Base-by-base conservation (phyloP, 116 monocot genomes). In the Phalaenopsis hybrid region DNA sequence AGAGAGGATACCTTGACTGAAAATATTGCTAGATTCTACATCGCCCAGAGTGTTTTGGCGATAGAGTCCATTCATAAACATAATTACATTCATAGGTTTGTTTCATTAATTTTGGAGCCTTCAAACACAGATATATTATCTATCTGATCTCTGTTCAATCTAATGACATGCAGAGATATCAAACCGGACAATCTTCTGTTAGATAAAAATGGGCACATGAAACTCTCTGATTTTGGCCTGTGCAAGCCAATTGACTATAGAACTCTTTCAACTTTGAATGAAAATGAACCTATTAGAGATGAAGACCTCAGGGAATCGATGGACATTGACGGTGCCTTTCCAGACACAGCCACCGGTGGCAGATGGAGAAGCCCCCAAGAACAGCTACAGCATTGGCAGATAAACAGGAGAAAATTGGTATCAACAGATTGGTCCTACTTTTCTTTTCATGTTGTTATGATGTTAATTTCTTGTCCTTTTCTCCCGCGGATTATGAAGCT, bases 1-100 rank as follows among this genome's bases (percentile, higher is more conserved):
- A 85, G 96, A 84, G 96, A 96, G 81, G 94, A 94, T 76, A 96
- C 92, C 18, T 87, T 96, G 57, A 90, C 96, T 13, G 96, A 96
- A 84, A 88, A 76, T 83, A 88, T 96, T 79, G 94, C 96, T n/a
- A 88, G 82, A 85, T 96, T 96, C 83, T 96, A 96, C 81, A 96
- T 96, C 87, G 94, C 92, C n/a, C 89, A 96, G 82, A 92, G 91
- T 41, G 87, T 96, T 11, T 86, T 92, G 75, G 94, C 96, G 12
- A 96, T 96, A 79, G 96, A 96, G 84, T 94, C 94, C 81, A 96
- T 96, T 83, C 96, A 96, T 61, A 96, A 90, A 67, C 92, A 96
- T 82, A 88, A 96, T 48, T 96, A 96, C 75, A 96, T 96, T 82
- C 96, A 96, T 83, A 99, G 99, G 99, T 99, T 52, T 83, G 79